These are phyloP conservation scores for Protomyces pachydermus DNA, from an alignment of 1,139 yeast species.

Conservation along the genomic window DNA sequence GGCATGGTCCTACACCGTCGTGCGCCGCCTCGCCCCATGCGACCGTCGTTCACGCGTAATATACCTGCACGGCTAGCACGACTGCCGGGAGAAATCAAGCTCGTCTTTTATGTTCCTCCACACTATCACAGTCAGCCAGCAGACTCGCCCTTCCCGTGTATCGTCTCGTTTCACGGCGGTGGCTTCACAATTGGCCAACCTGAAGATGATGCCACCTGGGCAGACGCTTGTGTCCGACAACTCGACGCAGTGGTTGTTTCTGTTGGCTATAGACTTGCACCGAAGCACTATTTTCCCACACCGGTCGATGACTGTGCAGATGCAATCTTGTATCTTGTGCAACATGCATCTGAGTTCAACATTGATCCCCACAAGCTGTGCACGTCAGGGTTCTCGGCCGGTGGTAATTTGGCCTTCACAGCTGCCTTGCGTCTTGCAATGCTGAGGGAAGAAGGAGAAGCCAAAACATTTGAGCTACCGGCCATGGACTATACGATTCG, in stretches of 20 bases:
- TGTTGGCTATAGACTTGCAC: slow-evolving; percentile 45
- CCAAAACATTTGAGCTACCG: not conserved
- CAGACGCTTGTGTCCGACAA: slow-evolving; percentile 30
- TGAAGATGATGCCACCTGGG: slow-evolving; percentile 37
- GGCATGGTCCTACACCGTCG: slow-evolving; percentile 8
- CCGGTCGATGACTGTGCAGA: slow-evolving; percentile 43
- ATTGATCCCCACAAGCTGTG: slow-evolving; percentile 1
- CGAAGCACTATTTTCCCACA: slow-evolving; percentile 49
- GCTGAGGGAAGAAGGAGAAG: not conserved
- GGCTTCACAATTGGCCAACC: slow-evolving; percentile 40
- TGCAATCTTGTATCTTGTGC: slow-evolving; percentile 6
- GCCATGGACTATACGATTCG: not conserved
- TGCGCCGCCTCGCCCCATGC: slow-evolving; percentile 16
- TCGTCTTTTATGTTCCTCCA: slow-evolving; percentile 12
- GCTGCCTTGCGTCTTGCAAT: not conserved
- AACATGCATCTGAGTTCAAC: not conserved
- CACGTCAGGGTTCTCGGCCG: slow-evolving; percentile 14
- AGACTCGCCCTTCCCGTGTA: slow-evolving; percentile 35
- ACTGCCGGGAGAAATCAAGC: not conserved
- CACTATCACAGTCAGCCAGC: not conserved
- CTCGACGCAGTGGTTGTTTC: slow-evolving; percentile 38
- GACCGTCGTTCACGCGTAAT: not conserved
- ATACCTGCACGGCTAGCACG: not conserved
- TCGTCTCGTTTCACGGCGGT: slow-evolving; percentile 41
- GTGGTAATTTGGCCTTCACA: slow-evolving; percentile 18